Evolutionary conservation across 2,329 filamentous ascomycete species (phyloP).

Genomic region (Aspergillus neoniger): DNA sequence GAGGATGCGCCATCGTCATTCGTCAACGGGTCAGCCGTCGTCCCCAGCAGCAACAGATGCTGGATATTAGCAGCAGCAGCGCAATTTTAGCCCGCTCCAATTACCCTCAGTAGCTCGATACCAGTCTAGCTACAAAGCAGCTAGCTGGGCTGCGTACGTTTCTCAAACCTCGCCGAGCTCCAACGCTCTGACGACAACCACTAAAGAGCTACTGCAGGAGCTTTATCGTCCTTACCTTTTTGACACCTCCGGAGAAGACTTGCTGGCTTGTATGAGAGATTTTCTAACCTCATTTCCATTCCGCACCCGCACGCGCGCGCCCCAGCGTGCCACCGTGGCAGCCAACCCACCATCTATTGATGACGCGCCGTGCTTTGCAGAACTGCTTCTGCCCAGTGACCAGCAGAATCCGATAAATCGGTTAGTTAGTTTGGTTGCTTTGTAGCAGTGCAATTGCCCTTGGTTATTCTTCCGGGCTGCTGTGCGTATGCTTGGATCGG

Average conservation of each 20-base stretch:
- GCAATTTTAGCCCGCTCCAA: too few relatives aligned
- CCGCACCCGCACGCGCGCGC: not conserved
- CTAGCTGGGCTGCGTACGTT: too few relatives aligned
- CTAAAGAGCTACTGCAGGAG: not conserved
- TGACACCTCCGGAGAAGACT: not conserved
- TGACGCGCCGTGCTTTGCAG: not conserved
- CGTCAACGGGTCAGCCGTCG: conserved; percentile 3
- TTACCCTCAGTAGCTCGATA: too few relatives aligned
- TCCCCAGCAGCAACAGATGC: not conserved
- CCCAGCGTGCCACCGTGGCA: not conserved
- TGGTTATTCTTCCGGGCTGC: not conserved
- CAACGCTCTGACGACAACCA: not conserved
- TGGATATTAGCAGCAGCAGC: not conserved
- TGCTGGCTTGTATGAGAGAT: not conserved
- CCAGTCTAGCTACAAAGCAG: too few relatives aligned
- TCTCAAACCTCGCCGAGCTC: not conserved
- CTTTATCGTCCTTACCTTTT: not conserved
- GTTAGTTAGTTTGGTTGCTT: not conserved
- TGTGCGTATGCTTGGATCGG: conserved; percentile 2
- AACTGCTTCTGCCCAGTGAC: too few relatives aligned
- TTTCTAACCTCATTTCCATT: not conserved
- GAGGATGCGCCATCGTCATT: not conserved
- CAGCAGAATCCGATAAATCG: not conserved
- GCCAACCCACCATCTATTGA: not conserved
- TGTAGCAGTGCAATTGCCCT: too few relatives aligned